Evolutionary conservation across 1,284 basidiomycete species (phyloP).

Genomic region (Puccinia novopanici): DNA sequence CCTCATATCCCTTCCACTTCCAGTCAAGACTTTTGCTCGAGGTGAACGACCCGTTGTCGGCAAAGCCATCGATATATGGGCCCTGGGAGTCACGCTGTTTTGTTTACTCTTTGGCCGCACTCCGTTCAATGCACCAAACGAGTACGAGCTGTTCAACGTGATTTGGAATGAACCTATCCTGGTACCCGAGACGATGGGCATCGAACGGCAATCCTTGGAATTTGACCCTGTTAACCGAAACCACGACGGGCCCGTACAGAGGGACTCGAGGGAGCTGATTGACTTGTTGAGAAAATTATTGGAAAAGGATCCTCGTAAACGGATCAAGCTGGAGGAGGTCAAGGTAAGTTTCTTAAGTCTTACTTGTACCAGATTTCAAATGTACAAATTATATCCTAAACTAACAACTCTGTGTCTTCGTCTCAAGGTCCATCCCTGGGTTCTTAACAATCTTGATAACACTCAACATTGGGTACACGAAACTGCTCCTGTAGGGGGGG

Average conservation of each 20-base stretch:
- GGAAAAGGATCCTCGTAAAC: slow-evolving; percentile 75
- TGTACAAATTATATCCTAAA: too few relatives aligned
- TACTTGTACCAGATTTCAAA: too few relatives aligned
- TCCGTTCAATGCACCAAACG: slow-evolving; percentile 70
- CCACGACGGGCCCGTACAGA: slow-evolving; percentile 59
- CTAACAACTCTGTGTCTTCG: not conserved
- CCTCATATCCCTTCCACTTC: slow-evolving; percentile 37
- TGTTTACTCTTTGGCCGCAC: slow-evolving; percentile 85
- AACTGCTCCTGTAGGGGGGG: slow-evolving; percentile 69
- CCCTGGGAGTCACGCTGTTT: slow-evolving; percentile 94
- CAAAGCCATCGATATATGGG: slow-evolving; percentile 98
- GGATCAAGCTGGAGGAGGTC: slow-evolving; percentile 79
- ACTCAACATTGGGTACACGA: slow-evolving; percentile 75
- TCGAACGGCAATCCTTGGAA: slow-evolving; percentile 69
- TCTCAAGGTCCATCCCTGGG: slow-evolving; percentile 67
- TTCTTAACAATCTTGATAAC: slow-evolving; percentile 72
- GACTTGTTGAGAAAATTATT: slow-evolving; percentile 75
- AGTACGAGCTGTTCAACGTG: slow-evolving; percentile 79
- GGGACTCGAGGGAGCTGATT: slow-evolving; percentile 68
- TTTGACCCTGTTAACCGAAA: slow-evolving; percentile 58
- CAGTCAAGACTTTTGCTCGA: slow-evolving; percentile 30
- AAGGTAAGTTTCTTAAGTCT: slow-evolving; percentile 67
- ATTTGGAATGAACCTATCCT: slow-evolving; percentile 79
- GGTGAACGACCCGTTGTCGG: slow-evolving; percentile 72
- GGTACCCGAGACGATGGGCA: slow-evolving; percentile 73